phyloP scores from a whole-genome alignment of 2,329 filamentous ascomycete species.

The Calonectria fujianensis region DNA sequence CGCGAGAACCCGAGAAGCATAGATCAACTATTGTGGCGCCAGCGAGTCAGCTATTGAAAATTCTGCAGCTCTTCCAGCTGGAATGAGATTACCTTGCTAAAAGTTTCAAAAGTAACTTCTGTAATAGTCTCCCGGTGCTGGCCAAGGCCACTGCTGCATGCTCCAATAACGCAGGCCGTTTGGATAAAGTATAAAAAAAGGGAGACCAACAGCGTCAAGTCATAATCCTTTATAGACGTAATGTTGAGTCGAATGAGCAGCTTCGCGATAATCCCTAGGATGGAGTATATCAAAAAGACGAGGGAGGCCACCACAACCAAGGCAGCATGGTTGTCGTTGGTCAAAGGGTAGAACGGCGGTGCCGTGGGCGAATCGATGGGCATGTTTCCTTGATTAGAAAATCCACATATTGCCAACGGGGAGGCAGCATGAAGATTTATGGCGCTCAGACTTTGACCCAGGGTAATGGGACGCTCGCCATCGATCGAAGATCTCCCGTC shows the following conservation, averaged over 20 bases:
- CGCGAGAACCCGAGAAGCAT: constrained; percentile 44
- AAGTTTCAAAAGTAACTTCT: constrained; percentile 31
- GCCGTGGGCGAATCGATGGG: constrained; percentile 33
- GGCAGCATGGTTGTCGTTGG: constrained; percentile 48
- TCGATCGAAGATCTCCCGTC: constrained; percentile 29
- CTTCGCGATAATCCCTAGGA: constrained; percentile 48
- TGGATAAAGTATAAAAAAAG: constrained; percentile 46
- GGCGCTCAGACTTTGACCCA: constrained; percentile 1
- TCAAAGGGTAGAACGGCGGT: constrained; percentile 50
- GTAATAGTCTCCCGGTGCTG: constrained; percentile 40
- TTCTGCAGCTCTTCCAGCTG: neutral
- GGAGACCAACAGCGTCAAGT: constrained; percentile 37
- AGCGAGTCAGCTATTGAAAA: constrained; percentile 14
- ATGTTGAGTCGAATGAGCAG: constrained; percentile 52
- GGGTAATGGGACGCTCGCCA: neutral
- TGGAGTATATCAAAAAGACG: constrained; percentile 49
- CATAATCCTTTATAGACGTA: constrained; percentile 50
- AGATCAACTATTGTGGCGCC: constrained; percentile 43
- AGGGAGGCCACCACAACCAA: constrained; percentile 49
- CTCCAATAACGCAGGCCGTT: constrained; percentile 46
- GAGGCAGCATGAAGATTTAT: neutral
- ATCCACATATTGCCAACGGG: neutral
- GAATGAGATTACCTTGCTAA: constrained; percentile 44
- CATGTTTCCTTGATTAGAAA: constrained; percentile 40
- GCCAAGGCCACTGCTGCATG: constrained; percentile 45